Evolutionary conservation across 192 early-diverging fungal genomes (phyloP), one percentile per base, ranked within the genome.

Genomic region (Podila clonocystis): DNA sequence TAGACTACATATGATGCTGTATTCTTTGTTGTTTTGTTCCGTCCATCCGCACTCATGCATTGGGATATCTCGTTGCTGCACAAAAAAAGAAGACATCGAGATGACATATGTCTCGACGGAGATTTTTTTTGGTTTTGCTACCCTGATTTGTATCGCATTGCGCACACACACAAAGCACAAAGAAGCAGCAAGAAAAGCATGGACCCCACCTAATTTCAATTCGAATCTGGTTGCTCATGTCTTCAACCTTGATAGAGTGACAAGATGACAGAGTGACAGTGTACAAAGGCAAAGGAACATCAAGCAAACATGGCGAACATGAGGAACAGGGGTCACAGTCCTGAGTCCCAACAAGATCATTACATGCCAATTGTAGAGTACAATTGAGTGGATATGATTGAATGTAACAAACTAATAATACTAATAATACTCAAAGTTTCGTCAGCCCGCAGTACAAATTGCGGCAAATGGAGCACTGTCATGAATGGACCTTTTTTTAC

Each of bases 41-140:
- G 15, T 17, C 15, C 41, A 41, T 41, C 38, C 12, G 9, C 38
- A 41, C 38, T 41, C 38, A 41, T 2, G 9, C 38, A 52, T 52
- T 52, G 50, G 22, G 33, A 33, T 33, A 33, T 33, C 50, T 19
- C 17, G 12, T 41, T 41, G 41, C 41, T 45, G 24, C 22, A 22
- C 20, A 55, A 55, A 55, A n/a, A 20, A 24, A 19, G 17, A 55
- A 55, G n/a, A 55, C 5, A n/a, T 24, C 5, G 52, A 55, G 19
- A 26, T 55, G 52, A 55, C 52, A 55, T 55, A 55, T 55, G 52
- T 24, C 52, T 24, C 11, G 52, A 45, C 52, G 52, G 52, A 55
- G 52, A 55, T 24, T 55, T 55, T 26, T 55, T 55, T 55, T 8
- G 41, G 3, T 55, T 55, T 55, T 55, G 52, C 26, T 55, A 22